These are phyloP conservation scores for Pichia kluyveri DNA, from an alignment of 805 yeast species.

Conservation along the genomic window DNA sequence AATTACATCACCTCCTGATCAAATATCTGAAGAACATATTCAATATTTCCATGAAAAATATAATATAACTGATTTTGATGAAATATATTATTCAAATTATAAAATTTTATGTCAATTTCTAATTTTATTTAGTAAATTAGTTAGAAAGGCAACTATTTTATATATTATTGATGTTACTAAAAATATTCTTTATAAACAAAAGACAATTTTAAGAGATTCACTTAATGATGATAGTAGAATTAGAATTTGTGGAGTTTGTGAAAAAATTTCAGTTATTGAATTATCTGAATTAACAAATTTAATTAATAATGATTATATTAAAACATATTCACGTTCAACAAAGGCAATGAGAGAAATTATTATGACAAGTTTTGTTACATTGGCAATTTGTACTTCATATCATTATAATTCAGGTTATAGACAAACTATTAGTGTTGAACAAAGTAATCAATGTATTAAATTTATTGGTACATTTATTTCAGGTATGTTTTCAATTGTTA, in stretches of 20 bases:
- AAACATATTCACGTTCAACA: not conserved
- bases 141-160: not conserved
- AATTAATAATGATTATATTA: not conserved
- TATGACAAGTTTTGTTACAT: not conserved
- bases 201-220: not conserved
- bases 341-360: not conserved
- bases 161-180: not conserved
- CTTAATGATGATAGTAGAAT: not conserved
- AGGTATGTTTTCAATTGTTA: constrained; percentile 1
- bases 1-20: not conserved
- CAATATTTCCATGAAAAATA: not conserved
- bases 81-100: not conserved
- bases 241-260: not conserved
- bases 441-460: not conserved
- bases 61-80: constrained; percentile 1
- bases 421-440: not conserved
- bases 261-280: not conserved
- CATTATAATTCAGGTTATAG: constrained; percentile 1
- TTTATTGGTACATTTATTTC: constrained; percentile 1
- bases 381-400: constrained; percentile 1
- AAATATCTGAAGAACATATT: not conserved
- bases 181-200: constrained; percentile 1
- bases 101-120: not conserved
- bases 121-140: not conserved
- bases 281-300: not conserved